Evolutionary conservation across 2,329 filamentous ascomycete genomes (phyloP), one percentile per base, ranked within the genome.

Genomic region (Talaromyces amestolkiae): DNA sequence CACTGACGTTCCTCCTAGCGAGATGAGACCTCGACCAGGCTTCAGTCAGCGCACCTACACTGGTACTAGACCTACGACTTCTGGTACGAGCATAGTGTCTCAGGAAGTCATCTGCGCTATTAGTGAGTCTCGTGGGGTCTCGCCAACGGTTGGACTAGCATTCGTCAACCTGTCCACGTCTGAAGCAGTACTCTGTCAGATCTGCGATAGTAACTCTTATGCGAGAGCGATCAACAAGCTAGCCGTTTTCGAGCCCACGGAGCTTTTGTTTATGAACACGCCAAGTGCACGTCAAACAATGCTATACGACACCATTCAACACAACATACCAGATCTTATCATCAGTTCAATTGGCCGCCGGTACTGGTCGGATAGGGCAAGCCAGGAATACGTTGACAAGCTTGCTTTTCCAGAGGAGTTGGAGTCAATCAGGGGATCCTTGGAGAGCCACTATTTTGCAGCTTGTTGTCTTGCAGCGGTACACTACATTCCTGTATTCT

Each of bases 121-220:
- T 58, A 91, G 88, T 71, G 93, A 97, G 75, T 92, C 91, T 51
- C 89, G 93, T n/a, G 92, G 92, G 5, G 86, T 97, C 4, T 89
- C 91, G 24, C 92, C 93, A 0, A 90, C 89, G 0, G 89, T 98
- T 1, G 93, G 94, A 0, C 82, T 97, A 47, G 91, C 92, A 2
- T 93, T 97, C 73, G 83, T 97, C 73, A 96, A 98, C 72, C 83
- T 96, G 3, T 89, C 91, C 49, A 93, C 91, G 2, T 91, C 90
- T 45, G 92, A 97, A 77, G 91, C 88, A 17, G 87, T 93, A 33
- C 84, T 98, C 45, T 96, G 92, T 73, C 92, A 97, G 73, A 94
- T 98, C 69, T 93, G 90, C 73, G 94, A 98, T 76, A 96, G 89
- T 65, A 93, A 97, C 75, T 96, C 93, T 39, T 98, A 96, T 74